Evolutionary conservation across 306 rosid species (phyloP).

Genomic region (Astragalus glycyphyllos): DNA sequence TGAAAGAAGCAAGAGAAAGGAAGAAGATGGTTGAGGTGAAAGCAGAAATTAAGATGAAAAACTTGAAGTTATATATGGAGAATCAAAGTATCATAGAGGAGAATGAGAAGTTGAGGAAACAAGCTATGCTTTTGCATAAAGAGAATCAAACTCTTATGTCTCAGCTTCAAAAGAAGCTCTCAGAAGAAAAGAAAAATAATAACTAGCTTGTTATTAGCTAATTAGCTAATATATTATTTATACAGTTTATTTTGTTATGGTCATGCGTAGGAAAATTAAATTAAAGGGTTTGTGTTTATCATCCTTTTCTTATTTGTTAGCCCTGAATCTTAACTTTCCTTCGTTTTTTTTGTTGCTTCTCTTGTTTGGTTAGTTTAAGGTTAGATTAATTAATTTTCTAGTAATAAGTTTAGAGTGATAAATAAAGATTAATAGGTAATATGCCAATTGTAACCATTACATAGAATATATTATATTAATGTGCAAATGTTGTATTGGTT

Average conservation of each 20-base stretch:
- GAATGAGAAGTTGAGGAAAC: constrained; percentile 80
- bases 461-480: constrained; percentile 31
- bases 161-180: constrained; percentile 64
- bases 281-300: constrained; percentile 33
- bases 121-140: constrained; percentile 75
- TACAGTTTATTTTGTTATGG: constrained; percentile 37
- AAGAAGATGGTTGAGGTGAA: constrained; percentile 44
- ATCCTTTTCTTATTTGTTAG: constrained; percentile 40
- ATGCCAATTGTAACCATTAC: constrained; percentile 47
- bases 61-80: constrained; percentile 77
- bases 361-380: constrained; percentile 27
- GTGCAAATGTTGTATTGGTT: constrained; percentile 23
- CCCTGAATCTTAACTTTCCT: constrained; percentile 29
- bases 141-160: constrained; percentile 78
- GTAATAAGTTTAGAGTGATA: constrained; percentile 42
- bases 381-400: constrained; percentile 43
- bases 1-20: constrained; percentile 51
- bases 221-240: not conserved
- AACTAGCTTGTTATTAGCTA: constrained; percentile 28
- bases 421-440: constrained; percentile 41
- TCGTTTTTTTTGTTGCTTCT: not conserved
- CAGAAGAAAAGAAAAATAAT: constrained; percentile 41
- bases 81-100: constrained; percentile 76
- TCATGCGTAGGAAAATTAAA: constrained; percentile 24
- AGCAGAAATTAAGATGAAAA: constrained; percentile 75